Evolutionary conservation across 371 early-diverging fungal genomes (phyloP).

Genomic region (Lichtheimia ramosa): DNA sequence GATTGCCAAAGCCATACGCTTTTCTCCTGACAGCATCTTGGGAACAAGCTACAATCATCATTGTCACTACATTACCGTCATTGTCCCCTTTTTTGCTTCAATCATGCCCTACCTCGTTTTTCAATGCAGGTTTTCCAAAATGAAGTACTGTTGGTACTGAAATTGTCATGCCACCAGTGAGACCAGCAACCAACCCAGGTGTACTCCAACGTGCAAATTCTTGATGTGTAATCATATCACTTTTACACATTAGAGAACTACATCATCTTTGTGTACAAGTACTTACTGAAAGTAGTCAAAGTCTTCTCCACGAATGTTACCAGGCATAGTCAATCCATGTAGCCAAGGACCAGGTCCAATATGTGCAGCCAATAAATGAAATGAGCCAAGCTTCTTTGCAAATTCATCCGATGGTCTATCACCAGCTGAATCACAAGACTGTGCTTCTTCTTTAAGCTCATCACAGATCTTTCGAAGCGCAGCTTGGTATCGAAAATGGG

Average conservation of each 20-base stretch:
- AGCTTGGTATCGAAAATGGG: constrained; percentile 56
- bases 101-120: constrained; percentile 30
- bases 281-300: constrained; percentile 69
- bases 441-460: constrained; percentile 44
- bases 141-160: constrained; percentile 58
- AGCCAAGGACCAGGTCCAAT: constrained; percentile 44
- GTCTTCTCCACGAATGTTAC: constrained; percentile 51
- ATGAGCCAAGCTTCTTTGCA: constrained; percentile 42
- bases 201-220: constrained; percentile 62
- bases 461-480: constrained; percentile 58
- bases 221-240: constrained; percentile 73
- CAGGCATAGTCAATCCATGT: constrained; percentile 26
- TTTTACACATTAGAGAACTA: not conserved
- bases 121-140: constrained; percentile 25
- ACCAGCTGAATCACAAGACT: constrained; percentile 36
- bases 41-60: constrained; percentile 44
- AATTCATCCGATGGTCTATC: constrained; percentile 46
- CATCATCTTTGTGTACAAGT: not conserved
- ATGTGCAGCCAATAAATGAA: constrained; percentile 29
- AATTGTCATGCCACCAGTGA: constrained; percentile 36
- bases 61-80: not conserved
- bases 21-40: constrained; percentile 67
- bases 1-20: constrained; percentile 74
- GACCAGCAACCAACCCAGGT: constrained; percentile 39
- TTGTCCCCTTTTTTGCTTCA: not conserved